Percentiles rank a stretch among this genome's conserved stretches.
These are phyloP conservation scores for Penicillium goetzii DNA, from an alignment of 495 filamentous ascomycete species.

Conservation along the genomic window DNA sequence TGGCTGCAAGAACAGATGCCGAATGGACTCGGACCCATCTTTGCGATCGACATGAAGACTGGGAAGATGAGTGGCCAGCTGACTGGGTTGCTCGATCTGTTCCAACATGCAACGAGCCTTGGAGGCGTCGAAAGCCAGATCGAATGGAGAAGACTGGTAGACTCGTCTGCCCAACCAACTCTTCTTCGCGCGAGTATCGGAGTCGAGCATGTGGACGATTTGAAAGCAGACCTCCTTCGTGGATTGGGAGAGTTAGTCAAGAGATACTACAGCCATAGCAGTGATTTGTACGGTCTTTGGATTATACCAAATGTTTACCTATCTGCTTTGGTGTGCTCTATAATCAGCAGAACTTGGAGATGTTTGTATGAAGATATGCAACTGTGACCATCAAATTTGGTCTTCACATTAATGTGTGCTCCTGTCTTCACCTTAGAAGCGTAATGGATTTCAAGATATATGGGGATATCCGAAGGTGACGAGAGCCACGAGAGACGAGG, in stretches of 20 bases:
- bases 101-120: constrained; percentile 89
- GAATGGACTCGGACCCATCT: constrained; percentile 81
- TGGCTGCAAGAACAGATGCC: constrained; percentile 90
- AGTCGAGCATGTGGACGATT: constrained; percentile 77
- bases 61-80: constrained; percentile 62
- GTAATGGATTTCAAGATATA: not conserved
- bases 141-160: constrained; percentile 65
- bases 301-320: not conserved
- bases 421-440: not conserved
- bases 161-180: constrained; percentile 67
- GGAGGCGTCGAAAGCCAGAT: constrained; percentile 91
- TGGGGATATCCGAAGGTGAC: not conserved
- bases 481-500: not conserved
- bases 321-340: not conserved
- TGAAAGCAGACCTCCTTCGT: constrained; percentile 48
- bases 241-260: not conserved
- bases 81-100: constrained; percentile 74
- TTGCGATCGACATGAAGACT: constrained; percentile 64
- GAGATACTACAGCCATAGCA: not conserved
- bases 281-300: not conserved
- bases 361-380: not conserved
- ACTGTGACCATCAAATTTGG: not conserved
- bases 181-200: constrained; percentile 80
- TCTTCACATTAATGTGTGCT: not conserved
- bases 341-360: not conserved